phyloP scores from a whole-genome alignment of 805 yeast species.

The Candida nemodendra region DNA sequence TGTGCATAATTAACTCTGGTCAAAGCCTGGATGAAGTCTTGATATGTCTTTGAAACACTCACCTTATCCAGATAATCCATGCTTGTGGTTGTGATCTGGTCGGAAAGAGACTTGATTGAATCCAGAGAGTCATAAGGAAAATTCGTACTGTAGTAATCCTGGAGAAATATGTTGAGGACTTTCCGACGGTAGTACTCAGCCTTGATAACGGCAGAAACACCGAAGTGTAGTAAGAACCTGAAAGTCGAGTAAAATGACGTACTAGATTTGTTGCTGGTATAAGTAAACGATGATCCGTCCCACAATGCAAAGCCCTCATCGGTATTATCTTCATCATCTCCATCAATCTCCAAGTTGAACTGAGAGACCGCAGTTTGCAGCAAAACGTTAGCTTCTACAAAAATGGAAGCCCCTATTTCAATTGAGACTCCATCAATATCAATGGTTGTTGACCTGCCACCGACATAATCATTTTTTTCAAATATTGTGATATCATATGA shows the following conservation, averaged over 20 bases:
- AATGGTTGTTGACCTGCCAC: conserved; percentile 46
- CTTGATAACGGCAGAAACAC: conserved; percentile 26
- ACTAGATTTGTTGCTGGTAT: conserved; percentile 7
- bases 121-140: conserved; percentile 40
- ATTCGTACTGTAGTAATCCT: conserved; percentile 25
- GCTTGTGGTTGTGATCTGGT: conserved; percentile 27
- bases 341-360: conserved; percentile 31
- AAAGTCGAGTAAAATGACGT: conserved; percentile 7
- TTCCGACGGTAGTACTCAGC: conserved; percentile 14
- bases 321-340: conserved; percentile 14
- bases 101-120: conserved; percentile 17
- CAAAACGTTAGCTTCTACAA: conserved; percentile 40
- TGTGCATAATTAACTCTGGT: conserved; percentile 47
- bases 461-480: conserved; percentile 40
- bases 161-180: conserved; percentile 32
- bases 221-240: conserved; percentile 32
- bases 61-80: conserved; percentile 23
- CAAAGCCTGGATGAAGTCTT: conserved; percentile 36
- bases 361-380: conserved; percentile 36
- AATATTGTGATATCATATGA: conserved; percentile 40
- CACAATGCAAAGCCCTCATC: conserved; percentile 33
- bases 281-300: conserved; percentile 34
- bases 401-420: conserved; percentile 49
- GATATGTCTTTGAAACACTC: conserved; percentile 27
- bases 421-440: conserved; percentile 25